Evolutionary conservation across 768 basidiomycete genomes (phyloP).

Genomic region (Mycena haematopus): DNA sequence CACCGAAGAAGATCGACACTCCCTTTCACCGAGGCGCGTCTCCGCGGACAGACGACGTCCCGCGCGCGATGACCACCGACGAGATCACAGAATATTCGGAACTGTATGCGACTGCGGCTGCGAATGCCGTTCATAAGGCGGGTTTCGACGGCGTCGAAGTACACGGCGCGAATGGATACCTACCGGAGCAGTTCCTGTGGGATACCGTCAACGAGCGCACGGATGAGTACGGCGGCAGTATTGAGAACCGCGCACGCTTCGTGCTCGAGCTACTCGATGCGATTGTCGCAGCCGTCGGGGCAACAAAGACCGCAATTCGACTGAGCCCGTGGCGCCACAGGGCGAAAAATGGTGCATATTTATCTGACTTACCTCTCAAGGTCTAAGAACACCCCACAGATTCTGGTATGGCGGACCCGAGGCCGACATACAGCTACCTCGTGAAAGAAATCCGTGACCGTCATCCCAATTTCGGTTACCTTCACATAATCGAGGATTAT

Average conservation of each 20-base stretch:
- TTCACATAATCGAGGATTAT: slow-evolving; percentile 45
- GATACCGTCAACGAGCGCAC: slow-evolving; percentile 59
- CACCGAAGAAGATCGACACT: slow-evolving; percentile 40
- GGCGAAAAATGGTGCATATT: slow-evolving; percentile 32
- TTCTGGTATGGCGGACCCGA: slow-evolving; percentile 1
- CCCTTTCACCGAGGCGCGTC: slow-evolving; percentile 19
- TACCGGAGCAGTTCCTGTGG: slow-evolving; percentile 70
- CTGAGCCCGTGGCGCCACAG: slow-evolving; percentile 61
- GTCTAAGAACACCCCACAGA: neutral
- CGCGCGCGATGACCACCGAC: slow-evolving; percentile 49
- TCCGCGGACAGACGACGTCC: slow-evolving; percentile 32
- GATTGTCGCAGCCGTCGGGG: slow-evolving; percentile 57
- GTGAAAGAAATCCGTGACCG: slow-evolving; percentile 34
- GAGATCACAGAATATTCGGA: slow-evolving; percentile 59
- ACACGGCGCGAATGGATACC: slow-evolving; percentile 53
- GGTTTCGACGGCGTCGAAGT: slow-evolving; percentile 73
- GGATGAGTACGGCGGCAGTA: slow-evolving; percentile 72
- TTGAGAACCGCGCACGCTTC: slow-evolving; percentile 67
- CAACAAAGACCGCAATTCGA: slow-evolving; percentile 59
- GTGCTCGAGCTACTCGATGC: slow-evolving; percentile 59
- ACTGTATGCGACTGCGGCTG: slow-evolving; percentile 60
- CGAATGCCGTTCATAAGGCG: slow-evolving; percentile 58
- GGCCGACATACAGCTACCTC: slow-evolving; percentile 41
- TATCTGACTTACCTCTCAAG: neutral
- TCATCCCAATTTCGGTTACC: slow-evolving; percentile 47